phyloP scores from a whole-genome alignment of 257 asterid genomes.

The Verbena officinalis region DNA sequence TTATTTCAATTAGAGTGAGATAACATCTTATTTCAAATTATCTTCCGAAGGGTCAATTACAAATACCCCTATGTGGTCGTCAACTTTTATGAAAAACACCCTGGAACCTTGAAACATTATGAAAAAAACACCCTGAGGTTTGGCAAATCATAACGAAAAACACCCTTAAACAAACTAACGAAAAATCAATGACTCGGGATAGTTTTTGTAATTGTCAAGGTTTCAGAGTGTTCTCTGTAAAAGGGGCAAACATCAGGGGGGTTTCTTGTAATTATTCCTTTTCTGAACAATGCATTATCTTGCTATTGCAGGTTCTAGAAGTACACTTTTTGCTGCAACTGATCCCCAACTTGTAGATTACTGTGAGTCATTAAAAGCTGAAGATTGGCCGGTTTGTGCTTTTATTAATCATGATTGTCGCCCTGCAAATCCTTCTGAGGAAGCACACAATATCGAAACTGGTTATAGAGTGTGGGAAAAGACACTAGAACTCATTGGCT shows the following conservation, averaged over 20 bases:
- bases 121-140: no score
- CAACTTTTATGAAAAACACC: no score
- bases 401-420: constrained; percentile 86
- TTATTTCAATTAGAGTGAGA: not conserved
- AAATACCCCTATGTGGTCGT: no score
- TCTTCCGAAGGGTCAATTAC: not conserved
- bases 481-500: constrained; percentile 84
- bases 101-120: no score
- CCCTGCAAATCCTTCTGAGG: constrained; percentile 93
- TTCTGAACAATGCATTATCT: no score
- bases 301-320: constrained; percentile 79
- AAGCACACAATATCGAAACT: constrained; percentile 78
- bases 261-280: no score
- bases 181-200: no score
- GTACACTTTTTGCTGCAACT: constrained; percentile 92
- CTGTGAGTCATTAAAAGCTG: constrained; percentile 83
- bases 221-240: no score
- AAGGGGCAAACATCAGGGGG: no score
- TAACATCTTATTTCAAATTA: constrained; percentile 5
- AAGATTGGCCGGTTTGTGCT: constrained; percentile 97
- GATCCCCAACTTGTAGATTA: constrained; percentile 88
- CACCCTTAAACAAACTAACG: no score
- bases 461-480: constrained; percentile 80
- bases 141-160: no score
- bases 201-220: no score